Conservation (phyloP, 257 asterid genomes). For the Perilla frutescens region DNA sequence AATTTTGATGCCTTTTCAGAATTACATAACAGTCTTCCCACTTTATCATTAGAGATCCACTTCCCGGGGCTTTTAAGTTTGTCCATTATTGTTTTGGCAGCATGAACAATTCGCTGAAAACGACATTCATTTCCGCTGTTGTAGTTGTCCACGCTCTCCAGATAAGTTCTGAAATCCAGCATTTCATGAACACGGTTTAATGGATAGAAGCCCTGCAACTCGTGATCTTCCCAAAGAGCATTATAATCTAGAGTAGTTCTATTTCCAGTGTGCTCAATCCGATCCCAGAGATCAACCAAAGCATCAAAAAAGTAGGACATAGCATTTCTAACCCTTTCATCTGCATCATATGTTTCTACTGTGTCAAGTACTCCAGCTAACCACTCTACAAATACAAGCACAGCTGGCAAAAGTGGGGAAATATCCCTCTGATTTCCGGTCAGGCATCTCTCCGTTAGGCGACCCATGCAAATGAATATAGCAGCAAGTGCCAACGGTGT, state of each 20-base stretch:
- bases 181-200: constrained; percentile 51
- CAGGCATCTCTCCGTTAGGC: constrained; percentile 67
- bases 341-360: constrained; percentile 44
- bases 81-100: constrained; percentile 48
- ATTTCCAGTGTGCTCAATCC: constrained; percentile 41
- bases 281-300: constrained; percentile 59
- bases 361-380: constrained; percentile 55
- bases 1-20: constrained; percentile 8
- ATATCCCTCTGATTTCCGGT: constrained; percentile 33
- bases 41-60: constrained; percentile 41
- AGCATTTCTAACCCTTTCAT: constrained; percentile 62
- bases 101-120: constrained; percentile 51
- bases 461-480: constrained; percentile 71
- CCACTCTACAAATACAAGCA: constrained; percentile 81
- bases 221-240: constrained; percentile 95
- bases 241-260: constrained; percentile 34
- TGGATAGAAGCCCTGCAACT: constrained; percentile 79
- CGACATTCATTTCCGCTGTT: constrained; percentile 41
- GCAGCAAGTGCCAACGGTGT: constrained; percentile 60
- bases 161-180: constrained; percentile 56
- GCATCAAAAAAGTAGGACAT: constrained; percentile 61
- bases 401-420: constrained; percentile 78
- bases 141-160: constrained; percentile 49
- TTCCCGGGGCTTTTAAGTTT: constrained; percentile 32
- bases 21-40: constrained; percentile 34